A percentile compares a stretch with the other conserved stretches of the same genome.
These are phyloP conservation scores for Azolla pinnata DNA, from an alignment of 75 land plant species.

Conservation along the genomic window DNA sequence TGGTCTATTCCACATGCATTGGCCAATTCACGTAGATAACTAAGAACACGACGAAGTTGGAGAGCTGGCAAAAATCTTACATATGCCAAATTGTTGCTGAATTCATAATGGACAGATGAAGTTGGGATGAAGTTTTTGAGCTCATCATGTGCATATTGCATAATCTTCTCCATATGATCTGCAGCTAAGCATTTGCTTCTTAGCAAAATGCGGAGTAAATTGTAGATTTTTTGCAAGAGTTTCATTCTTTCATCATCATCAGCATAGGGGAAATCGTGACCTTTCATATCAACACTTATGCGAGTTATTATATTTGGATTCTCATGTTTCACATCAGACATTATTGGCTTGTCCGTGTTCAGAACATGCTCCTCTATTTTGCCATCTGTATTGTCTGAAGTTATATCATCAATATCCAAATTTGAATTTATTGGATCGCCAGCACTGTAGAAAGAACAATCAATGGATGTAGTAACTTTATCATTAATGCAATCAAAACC, in stretches of 20 bases:
- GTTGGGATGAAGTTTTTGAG: slow-evolving; percentile 46
- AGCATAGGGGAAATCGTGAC: slow-evolving; percentile 28
- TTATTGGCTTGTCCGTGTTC: too few species aligned
- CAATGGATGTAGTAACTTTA: slow-evolving; percentile 12
- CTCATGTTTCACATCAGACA: background rate
- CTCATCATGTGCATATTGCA: slow-evolving; percentile 56
- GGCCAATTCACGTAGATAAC: slow-evolving; percentile 60
- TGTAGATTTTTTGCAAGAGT: slow-evolving; percentile 59
- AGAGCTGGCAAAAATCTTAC: slow-evolving; percentile 54
- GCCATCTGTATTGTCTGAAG: background rate
- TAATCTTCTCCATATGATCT: slow-evolving; percentile 59
- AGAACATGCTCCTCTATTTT: too few species aligned
- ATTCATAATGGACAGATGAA: slow-evolving; percentile 28
- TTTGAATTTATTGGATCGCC: background rate
- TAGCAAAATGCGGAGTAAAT: slow-evolving; percentile 37
- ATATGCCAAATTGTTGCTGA: slow-evolving; percentile 52
- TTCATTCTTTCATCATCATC: slow-evolving; percentile 55
- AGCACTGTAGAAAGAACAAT: slow-evolving; percentile 10
- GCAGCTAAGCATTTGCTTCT: slow-evolving; percentile 52
- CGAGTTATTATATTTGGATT: background rate
- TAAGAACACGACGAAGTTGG: slow-evolving; percentile 55
- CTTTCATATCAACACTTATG: slow-evolving; percentile 1
- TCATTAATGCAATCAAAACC: slow-evolving; percentile 4
- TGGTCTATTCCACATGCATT: slow-evolving; percentile 53
- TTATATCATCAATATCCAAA: background rate